Base-by-base conservation (phyloP, 371 early-diverging fungal genomes). In the Mucor mucedo region DNA sequence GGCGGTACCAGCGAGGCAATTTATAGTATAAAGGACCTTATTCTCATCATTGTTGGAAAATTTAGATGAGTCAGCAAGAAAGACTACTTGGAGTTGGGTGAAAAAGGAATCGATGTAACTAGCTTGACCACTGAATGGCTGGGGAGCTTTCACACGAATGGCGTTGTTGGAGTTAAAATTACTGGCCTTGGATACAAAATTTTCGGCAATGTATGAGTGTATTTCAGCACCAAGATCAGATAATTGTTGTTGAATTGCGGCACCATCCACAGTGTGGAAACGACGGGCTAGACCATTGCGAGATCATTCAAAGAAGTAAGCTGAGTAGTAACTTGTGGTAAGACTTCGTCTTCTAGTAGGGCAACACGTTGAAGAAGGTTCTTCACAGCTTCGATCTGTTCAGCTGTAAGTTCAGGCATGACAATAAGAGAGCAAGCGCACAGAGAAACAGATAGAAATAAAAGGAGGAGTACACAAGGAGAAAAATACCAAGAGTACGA, bases 181-280 rank as follows among this genome's bases (percentile, higher is more conserved):
- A 16, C 6, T 42, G 11, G 10, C 16, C 16, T 45, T 45, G 6
- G 21, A 16, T 45, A n/a, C 16, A 7, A 13, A 45, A 16, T 45
- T 45, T 45, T 45, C 21, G 0, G 45, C 45, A 45, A 45, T 45
- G 16, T 45, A 45, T 1, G 45, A 16, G 16, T 45, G 45, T 2
- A 45, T 45, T 45, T 45, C 45, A 16, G 45, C 14, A 16, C 45
- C 45, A 45, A 45, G 45, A 16, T 45, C 45, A 16, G 45, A 45
- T 2, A 45, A n/a, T 45, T 45, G 45, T 45, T 45, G 14, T 16
- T 45, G 45, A 4, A 21, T 13, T 5, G 14, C 16, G 3, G 16
- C 16, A 16, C 5, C 7, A 16, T 45, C 45, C 2, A 45, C 5
- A 14, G 45, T 5, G 16, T 45, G 45, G 7, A 45, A 5, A 3